phyloP scores from a whole-genome alignment of 176 grass and related monocot genomes.

The Neostapfia colusana region DNA sequence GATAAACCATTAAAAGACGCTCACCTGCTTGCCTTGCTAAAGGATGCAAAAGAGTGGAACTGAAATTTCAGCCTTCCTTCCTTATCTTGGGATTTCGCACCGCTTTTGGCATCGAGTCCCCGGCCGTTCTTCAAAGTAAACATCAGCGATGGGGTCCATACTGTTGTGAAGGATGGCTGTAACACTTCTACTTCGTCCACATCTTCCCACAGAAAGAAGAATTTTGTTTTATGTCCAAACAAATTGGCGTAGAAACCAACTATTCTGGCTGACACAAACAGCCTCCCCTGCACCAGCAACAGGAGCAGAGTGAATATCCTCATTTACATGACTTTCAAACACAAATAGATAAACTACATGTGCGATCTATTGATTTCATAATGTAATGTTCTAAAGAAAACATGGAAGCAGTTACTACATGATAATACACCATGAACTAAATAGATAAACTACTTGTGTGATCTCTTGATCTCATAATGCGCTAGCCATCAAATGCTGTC shows the following conservation, averaged over 20 bases:
- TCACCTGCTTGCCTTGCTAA: conserved; percentile 68
- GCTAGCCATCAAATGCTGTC: not conserved
- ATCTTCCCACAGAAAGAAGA: conserved; percentile 92
- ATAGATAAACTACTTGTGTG: not conserved
- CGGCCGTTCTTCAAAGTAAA: conserved; percentile 66
- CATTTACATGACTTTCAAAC: not conserved
- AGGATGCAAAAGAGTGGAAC: conserved; percentile 88
- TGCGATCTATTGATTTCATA: not conserved
- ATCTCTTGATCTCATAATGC: not conserved
- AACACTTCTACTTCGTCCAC: conserved; percentile 70
- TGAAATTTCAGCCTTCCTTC: conserved; percentile 84
- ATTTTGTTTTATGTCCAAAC: conserved; percentile 90
- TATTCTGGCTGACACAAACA: conserved; percentile 78
- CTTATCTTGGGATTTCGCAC: conserved; percentile 75
- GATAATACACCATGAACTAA: not conserved
- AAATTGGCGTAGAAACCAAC: conserved; percentile 85
- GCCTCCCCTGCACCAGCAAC: conserved; percentile 56
- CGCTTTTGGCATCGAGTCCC: conserved; percentile 63
- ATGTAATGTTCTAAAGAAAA: conserved; percentile 6
- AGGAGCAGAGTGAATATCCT: conserved; percentile 1
- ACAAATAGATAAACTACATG: conserved; percentile 4
- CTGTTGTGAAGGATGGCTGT: conserved; percentile 63
- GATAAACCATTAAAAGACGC: not conserved
- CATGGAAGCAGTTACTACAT: not conserved
- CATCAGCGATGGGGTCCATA: conserved; percentile 58